A percentile compares a stretch with the other conserved stretches of the same genome.
Conservation (phyloP, 2,329 filamentous ascomycete genomes). For the Alternaria panax region DNA sequence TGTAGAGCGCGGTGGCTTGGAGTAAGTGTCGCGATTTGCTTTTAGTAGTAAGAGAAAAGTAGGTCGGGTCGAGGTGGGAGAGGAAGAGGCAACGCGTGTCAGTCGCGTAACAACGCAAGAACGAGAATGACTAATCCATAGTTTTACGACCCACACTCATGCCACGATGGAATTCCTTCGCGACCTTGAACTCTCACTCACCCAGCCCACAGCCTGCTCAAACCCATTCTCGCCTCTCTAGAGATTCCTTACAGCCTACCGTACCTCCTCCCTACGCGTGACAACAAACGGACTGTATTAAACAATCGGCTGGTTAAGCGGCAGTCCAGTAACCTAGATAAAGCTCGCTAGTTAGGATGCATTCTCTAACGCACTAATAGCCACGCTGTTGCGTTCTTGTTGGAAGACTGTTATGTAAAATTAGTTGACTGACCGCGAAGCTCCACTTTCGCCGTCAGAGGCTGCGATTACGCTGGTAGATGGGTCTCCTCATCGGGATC, state of each 20-base stretch:
- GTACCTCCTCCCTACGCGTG: not conserved
- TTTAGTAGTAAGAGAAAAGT: no score
- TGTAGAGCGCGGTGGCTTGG: no score
- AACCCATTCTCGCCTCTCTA: not conserved
- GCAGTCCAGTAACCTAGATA: not conserved
- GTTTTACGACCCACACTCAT: no score
- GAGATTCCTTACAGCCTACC: not conserved
- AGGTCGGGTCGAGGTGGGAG: no score
- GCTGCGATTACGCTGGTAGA: not conserved
- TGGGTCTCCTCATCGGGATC: no score
- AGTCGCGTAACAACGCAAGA: no score
- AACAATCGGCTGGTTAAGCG: not conserved
- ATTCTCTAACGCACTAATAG: not conserved
- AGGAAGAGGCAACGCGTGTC: no score
- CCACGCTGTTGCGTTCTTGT: not conserved
- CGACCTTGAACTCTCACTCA: not conserved
- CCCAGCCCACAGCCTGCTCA: not conserved
- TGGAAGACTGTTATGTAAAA: not conserved
- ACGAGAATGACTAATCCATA: no score
- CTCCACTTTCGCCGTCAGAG: not conserved
- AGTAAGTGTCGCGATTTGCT: no score
- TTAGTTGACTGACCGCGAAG: no score
- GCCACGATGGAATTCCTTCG: not conserved
- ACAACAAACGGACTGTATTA: not conserved
- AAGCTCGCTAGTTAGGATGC: not conserved